Evolutionary conservation across 805 yeast genomes (phyloP).

Genomic region (Tetrapisispora taiwanensis): DNA sequence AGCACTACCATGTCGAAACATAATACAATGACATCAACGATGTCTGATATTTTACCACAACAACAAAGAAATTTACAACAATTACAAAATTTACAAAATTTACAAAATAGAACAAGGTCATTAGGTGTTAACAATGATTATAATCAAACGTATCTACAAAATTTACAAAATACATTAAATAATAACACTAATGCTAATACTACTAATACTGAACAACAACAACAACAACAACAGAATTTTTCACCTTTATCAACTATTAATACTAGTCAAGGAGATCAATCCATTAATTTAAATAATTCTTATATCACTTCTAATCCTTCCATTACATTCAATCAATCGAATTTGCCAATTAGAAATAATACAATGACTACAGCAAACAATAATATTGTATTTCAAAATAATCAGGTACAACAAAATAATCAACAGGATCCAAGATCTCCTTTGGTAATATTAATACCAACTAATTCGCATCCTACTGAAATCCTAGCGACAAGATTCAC

Average conservation of each 20-base stretch:
- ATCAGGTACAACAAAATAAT: background rate
- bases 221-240: constrained; percentile 6
- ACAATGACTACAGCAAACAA: background rate
- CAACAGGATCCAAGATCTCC: constrained; percentile 40
- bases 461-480: constrained; percentile 72
- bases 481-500: constrained; percentile 73
- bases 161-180: constrained; percentile 7
- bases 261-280: background rate
- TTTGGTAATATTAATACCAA: constrained; percentile 41
- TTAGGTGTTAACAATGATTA: constrained; percentile 1
- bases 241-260: background rate
- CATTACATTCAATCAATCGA: background rate
- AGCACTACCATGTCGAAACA: constrained; percentile 28
- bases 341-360: background rate
- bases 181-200: too few relatives aligned
- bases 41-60: constrained; percentile 30
- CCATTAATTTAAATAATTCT: background rate
- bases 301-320: background rate
- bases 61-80: constrained; percentile 37
- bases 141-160: background rate
- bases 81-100: constrained; percentile 33
- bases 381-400: too few relatives aligned
- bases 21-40: constrained; percentile 27
- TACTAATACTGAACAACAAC: too few relatives aligned
- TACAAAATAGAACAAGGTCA: constrained; percentile 17